Evolutionary conservation across 352 stramenopile species (phyloP).

Genomic region (Phytopythium oedochilum): DNA sequence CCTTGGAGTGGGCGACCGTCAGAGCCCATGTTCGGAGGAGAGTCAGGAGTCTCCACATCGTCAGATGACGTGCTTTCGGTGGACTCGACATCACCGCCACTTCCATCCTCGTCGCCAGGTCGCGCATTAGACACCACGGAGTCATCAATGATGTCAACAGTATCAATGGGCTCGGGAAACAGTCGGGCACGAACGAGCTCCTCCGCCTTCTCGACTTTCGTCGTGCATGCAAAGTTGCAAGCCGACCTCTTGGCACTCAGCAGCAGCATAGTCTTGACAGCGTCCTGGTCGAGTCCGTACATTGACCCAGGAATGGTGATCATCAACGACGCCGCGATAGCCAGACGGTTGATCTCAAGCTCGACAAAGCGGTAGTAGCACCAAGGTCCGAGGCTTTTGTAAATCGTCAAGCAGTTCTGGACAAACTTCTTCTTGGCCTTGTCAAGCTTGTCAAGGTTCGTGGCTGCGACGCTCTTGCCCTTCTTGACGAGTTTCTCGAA

Average conservation of each 20-base stretch:
- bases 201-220: slow-evolving; percentile 54
- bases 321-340: slow-evolving; percentile 44
- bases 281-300: slow-evolving; percentile 51
- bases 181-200: slow-evolving; percentile 39
- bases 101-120: slow-evolving; percentile 11
- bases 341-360: slow-evolving; percentile 63
- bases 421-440: slow-evolving; percentile 56
- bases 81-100: neutral
- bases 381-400: slow-evolving; percentile 63
- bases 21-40: neutral
- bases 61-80: neutral
- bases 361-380: slow-evolving; percentile 73
- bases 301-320: slow-evolving; percentile 48
- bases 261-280: slow-evolving; percentile 43
- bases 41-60: neutral
- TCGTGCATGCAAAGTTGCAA: slow-evolving; percentile 46
- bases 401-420: slow-evolving; percentile 46
- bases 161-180: slow-evolving; percentile 5
- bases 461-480: slow-evolving; percentile 32
- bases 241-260: slow-evolving; percentile 27
- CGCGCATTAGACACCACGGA: slow-evolving; percentile 8
- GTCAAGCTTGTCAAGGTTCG: slow-evolving; percentile 29
- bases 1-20: slow-evolving; percentile 30
- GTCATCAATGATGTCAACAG: neutral
- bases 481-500: slow-evolving; percentile 49